Evolutionary conservation across 768 basidiomycete genomes (phyloP), one percentile per base, ranked within the genome.

Genomic region (Lentinula lateritia): DNA sequence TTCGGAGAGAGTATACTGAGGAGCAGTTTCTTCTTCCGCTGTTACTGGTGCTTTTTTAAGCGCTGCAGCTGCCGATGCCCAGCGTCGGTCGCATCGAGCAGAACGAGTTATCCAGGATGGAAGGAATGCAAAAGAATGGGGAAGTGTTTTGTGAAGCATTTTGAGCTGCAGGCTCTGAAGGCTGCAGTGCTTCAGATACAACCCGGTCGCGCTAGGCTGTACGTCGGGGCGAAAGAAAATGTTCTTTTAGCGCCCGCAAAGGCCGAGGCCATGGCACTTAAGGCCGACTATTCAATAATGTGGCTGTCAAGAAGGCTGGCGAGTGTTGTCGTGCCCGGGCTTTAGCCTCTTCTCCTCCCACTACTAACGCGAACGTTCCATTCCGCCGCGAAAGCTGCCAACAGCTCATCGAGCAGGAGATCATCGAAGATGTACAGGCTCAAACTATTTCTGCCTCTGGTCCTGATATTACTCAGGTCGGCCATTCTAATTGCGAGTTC

Each of bases 1-100:
- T 6, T 87, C 85, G 1, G 88, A 80, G 65, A 92, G 76, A 2
- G 75, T 65, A 65, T 82, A 78, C 60, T 69, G 74, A 36, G 76
- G 72, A n/a, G 71, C 69, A 38, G 71, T 62, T 15, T 50, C 54
- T 7, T 68, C 66, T 34, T 63, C 6, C 6, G 61, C 32, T 5
- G 60, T 62, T 28, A n/a, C 52, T 15, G 52, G 16, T 46, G 18
- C 45, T 46, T 46, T 46, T 12, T 39, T 61, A 6, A 39, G 28
- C 16, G 63, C 62, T 41, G 66, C 62, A 16, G 66, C 63, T 1
- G 67, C 57, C 10, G 67, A 68, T 6, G 67, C 67, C 23, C 63
- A 53, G 50, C 66, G 67, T 60, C 66, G 55, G 55, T 23, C 18
- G 20, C 39, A 28, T 56, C 41, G 36, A 28, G 55, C 39, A 42